These are phyloP conservation scores for Leishmania aethiopica DNA, from an alignment of 208 protist genomes.

Conservation along the genomic window DNA sequence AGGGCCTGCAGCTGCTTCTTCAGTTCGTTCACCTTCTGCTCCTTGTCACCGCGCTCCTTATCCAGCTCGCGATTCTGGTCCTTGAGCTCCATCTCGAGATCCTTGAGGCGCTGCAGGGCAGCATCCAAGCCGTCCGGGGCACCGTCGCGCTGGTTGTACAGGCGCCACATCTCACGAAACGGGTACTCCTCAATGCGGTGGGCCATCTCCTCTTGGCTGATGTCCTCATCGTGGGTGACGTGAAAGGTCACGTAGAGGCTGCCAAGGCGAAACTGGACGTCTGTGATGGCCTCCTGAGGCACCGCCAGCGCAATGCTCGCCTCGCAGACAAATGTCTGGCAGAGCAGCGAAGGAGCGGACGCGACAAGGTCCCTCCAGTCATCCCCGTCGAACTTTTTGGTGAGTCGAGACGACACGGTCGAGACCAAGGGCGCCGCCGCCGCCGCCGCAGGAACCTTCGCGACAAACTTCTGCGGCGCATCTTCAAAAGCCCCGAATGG, in stretches of 20 bases:
- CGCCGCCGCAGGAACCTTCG: background rate
- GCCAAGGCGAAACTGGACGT: constrained; percentile 70
- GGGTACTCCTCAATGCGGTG: constrained; percentile 74
- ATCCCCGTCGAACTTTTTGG: constrained; percentile 80
- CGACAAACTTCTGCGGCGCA: constrained; percentile 1
- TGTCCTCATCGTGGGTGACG: constrained; percentile 79
- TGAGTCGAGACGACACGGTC: constrained; percentile 37
- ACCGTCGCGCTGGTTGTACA: constrained; percentile 73
- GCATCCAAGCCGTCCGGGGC: constrained; percentile 63
- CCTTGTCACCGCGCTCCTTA: constrained; percentile 41
- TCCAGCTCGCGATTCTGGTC: constrained; percentile 49
- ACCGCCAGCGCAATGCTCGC: constrained; percentile 54
- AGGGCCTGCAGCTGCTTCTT: constrained; percentile 46
- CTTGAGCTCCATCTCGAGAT: constrained; percentile 63
- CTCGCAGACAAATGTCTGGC: constrained; percentile 59
- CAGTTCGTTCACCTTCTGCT: constrained; percentile 32
- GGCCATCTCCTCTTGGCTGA: constrained; percentile 71
- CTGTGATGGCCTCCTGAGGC: constrained; percentile 40
- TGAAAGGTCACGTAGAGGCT: constrained; percentile 86
- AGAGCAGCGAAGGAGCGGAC: constrained; percentile 36
- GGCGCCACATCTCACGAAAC: constrained; percentile 80
- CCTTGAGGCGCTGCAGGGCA: constrained; percentile 54
- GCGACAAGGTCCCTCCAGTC: constrained; percentile 65
- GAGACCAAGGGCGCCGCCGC: background rate
- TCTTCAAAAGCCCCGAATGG: constrained; percentile 5